phyloP scores from a whole-genome alignment of 331 rosid genomes.

The Acacia concinna region DNA sequence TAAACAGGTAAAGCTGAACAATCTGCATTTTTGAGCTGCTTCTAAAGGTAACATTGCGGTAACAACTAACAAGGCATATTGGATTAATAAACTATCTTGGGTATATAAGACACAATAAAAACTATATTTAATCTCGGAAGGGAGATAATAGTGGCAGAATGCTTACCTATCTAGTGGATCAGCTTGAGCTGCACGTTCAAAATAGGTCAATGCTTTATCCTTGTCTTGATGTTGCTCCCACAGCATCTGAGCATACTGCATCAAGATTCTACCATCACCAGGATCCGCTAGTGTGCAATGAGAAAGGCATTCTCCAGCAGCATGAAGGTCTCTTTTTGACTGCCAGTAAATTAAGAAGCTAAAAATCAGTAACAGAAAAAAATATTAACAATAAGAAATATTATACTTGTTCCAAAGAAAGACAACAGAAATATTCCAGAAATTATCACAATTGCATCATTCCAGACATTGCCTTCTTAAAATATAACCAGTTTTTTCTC shows the following conservation, averaged over 20 bases:
- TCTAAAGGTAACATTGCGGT: constrained; percentile 15
- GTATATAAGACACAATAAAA: not conserved
- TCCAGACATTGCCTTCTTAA: not conserved
- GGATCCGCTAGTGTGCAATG: constrained; percentile 69
- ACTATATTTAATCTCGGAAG: not conserved
- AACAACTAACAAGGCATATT: not conserved
- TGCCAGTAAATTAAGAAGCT: constrained; percentile 36
- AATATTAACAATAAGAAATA: not conserved
- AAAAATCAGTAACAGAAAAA: constrained; percentile 1
- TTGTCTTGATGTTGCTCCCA: constrained; percentile 75
- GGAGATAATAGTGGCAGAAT: constrained; percentile 7
- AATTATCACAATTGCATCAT: constrained; percentile 27
- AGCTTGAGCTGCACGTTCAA: constrained; percentile 65
- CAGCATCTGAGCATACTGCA: constrained; percentile 63
- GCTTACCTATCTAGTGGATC: constrained; percentile 69
- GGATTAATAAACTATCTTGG: not conserved
- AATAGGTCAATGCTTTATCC: constrained; percentile 61
- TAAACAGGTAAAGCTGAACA: constrained; percentile 11
- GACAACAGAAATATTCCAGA: not conserved
- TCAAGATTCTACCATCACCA: constrained; percentile 63
- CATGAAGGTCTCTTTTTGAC: constrained; percentile 70
- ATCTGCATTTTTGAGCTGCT: constrained; percentile 14
- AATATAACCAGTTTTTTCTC: not conserved
- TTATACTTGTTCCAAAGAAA: not conserved
- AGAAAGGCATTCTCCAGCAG: constrained; percentile 71